A percentile compares a stretch with the other conserved stretches of the same genome.
Conservation (phyloP, 176 grass and related monocot genomes). For the Poa pratensis region DNA sequence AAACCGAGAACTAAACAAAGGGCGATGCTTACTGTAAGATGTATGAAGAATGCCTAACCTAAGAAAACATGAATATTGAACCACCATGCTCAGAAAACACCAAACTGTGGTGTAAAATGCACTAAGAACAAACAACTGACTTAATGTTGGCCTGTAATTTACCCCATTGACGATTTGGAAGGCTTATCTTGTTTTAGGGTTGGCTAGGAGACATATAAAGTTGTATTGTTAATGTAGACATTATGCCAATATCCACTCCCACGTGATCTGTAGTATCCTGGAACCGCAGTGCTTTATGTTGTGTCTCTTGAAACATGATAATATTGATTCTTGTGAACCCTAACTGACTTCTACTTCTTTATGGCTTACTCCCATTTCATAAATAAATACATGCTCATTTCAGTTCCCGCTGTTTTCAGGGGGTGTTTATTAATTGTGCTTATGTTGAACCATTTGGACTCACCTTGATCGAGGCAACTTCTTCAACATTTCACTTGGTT, state of each 20-base stretch:
- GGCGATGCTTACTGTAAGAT: neutral
- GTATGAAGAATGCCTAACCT: neutral
- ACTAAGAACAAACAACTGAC: too few relatives aligned
- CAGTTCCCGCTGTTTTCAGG: slow-evolving; percentile 39
- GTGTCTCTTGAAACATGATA: neutral
- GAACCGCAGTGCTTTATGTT: neutral
- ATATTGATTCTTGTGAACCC: neutral
- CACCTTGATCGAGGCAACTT: too few relatives aligned
- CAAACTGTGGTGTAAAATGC: too few relatives aligned
- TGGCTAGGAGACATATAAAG: too few relatives aligned
- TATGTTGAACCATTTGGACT: too few relatives aligned
- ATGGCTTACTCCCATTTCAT: neutral
- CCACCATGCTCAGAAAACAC: too few relatives aligned
- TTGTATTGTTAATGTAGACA: too few relatives aligned
- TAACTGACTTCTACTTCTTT: neutral
- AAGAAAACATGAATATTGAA: neutral
- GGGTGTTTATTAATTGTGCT: too few relatives aligned
- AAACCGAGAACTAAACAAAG: neutral
- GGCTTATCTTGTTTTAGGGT: too few relatives aligned
- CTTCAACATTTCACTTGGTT: too few relatives aligned
- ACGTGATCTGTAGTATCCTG: neutral
- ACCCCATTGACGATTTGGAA: neutral
- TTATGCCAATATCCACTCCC: neutral
- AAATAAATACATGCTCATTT: slow-evolving; percentile 11
- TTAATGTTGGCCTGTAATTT: neutral